phyloP scores from a whole-genome alignment of 192 early-diverging fungal species.

The Backusella mclennaniae region DNA sequence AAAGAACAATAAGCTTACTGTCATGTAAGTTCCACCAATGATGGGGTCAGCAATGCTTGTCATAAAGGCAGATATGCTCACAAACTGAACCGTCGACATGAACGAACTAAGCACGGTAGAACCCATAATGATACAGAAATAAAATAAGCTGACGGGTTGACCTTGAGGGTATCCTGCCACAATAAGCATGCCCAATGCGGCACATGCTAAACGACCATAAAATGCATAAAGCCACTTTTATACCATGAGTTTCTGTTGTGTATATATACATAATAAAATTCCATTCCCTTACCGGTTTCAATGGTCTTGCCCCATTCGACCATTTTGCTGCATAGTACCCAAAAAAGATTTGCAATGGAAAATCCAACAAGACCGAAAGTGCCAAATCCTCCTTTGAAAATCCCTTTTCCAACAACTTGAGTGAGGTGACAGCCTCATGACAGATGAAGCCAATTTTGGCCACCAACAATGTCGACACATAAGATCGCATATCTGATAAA shows the following conservation, averaged over 20 bases:
- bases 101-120: conserved; percentile 84
- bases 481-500: conserved; percentile 70
- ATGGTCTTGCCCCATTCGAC: conserved; percentile 82
- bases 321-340: conserved; percentile 97
- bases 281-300: conserved; percentile 65
- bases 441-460: conserved; percentile 95
- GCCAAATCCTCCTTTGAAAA: conserved; percentile 95
- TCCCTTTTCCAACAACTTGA: conserved; percentile 95
- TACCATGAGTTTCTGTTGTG: not conserved
- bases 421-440: conserved; percentile 91
- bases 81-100: conserved; percentile 93
- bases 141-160: conserved; percentile 57
- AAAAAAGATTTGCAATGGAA: conserved; percentile 95
- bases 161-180: conserved; percentile 76
- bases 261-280: not conserved
- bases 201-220: conserved; percentile 80
- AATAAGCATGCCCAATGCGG: conserved; percentile 82
- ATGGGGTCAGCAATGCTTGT: conserved; percentile 93
- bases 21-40: conserved; percentile 91
- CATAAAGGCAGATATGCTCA: conserved; percentile 93
- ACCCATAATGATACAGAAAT: conserved; percentile 78
- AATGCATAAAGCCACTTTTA: conserved; percentile 86
- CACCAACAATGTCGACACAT: conserved; percentile 79
- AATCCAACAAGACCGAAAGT: conserved; percentile 89
- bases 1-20: conserved; percentile 40